phyloP scores from a whole-genome alignment of 108 stramenopile species.

The Skeletonema menzelii region DNA sequence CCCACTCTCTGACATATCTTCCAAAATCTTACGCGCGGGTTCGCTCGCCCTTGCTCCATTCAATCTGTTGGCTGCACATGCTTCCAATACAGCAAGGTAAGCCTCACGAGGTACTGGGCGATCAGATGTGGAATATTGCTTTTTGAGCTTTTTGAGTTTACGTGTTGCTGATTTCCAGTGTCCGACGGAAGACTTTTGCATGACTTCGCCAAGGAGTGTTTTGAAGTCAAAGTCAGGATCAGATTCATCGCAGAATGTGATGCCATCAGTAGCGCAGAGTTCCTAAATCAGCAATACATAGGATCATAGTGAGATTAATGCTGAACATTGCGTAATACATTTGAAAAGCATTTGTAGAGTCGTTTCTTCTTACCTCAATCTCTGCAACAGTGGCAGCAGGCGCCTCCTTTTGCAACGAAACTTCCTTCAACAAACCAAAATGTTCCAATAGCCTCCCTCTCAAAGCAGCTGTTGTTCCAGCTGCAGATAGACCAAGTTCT shows the following conservation, averaged over 20 bases:
- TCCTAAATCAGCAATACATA: conserved; percentile 8
- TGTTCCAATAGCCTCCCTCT: conserved; percentile 58
- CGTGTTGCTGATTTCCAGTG: conserved; percentile 87
- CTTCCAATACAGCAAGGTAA: conserved; percentile 61
- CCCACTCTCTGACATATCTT: conserved; percentile 69
- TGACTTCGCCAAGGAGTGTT: conserved; percentile 54
- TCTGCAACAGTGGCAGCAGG: conserved; percentile 31
- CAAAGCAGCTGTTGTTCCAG: conserved; percentile 69
- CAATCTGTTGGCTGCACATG: conserved; percentile 72
- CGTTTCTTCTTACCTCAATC: conserved; percentile 21
- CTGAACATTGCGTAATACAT: neutral
- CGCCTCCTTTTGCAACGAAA: conserved; percentile 26
- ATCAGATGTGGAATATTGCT: conserved; percentile 42
- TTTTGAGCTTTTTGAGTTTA: conserved; percentile 69
- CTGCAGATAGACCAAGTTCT: conserved; percentile 50
- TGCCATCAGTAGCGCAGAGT: conserved; percentile 51
- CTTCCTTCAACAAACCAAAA: conserved; percentile 36
- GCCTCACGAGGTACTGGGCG: conserved; percentile 59
- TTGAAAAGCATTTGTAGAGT: neutral
- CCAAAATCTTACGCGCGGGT: conserved; percentile 81
- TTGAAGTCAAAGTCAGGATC: conserved; percentile 82
- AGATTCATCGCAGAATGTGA: conserved; percentile 70
- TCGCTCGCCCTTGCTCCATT: conserved; percentile 88
- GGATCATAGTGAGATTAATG: neutral
- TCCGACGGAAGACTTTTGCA: conserved; percentile 54